Base-by-base conservation (phyloP, 2,329 filamentous ascomycete species). In the Calonectria hawksworthii region DNA sequence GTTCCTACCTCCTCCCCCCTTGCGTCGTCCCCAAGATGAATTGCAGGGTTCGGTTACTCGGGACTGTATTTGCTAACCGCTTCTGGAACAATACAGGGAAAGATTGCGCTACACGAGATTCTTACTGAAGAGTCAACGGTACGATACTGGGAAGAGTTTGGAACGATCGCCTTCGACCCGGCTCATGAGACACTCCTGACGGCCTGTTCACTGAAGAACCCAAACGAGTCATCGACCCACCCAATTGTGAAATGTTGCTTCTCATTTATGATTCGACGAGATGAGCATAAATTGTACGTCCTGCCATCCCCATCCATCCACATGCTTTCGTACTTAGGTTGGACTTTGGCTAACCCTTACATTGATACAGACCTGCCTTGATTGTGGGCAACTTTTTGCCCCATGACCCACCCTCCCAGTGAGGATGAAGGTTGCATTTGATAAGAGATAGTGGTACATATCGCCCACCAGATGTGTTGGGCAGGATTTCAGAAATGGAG, bases 91-190 rank as follows among this genome's bases (percentile, higher is more conserved):
- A 34, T 68, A 63, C 75, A 98, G 96, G 97, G 97, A 75, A 98
- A 98, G 81, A 93, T 99, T 77, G 95, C 97, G 16, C 91, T 99
- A 63, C 97, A 99, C 83, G 96, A 99, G 84, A 98, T 99, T 76
- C 92, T 99, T 56, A 96, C 95, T 3, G 97, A 99, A 86, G 95
- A 98, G 75, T 98, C 96, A 51, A 92, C 98, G 75, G 97, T 99
- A 70, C 95, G 95, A 80, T 99, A 99, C 82, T 99, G 97, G 97
- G 97, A 99, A 86, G 98, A 99, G 82, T 99, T 99, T 82, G 96
- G 96, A 66, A 96, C 96, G 7, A 99, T 99, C 80, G 98, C 97
- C 13, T 99, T 99, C 85, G 97, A 99, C 83, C 92, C 94, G 72
- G 93, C 92, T 13, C 97, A 99, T 83, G 98, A 99, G 84, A 98